These are phyloP conservation scores for Schizothecium vesticola DNA, from an alignment of 495 filamentous ascomycete species.

Conservation along the genomic window DNA sequence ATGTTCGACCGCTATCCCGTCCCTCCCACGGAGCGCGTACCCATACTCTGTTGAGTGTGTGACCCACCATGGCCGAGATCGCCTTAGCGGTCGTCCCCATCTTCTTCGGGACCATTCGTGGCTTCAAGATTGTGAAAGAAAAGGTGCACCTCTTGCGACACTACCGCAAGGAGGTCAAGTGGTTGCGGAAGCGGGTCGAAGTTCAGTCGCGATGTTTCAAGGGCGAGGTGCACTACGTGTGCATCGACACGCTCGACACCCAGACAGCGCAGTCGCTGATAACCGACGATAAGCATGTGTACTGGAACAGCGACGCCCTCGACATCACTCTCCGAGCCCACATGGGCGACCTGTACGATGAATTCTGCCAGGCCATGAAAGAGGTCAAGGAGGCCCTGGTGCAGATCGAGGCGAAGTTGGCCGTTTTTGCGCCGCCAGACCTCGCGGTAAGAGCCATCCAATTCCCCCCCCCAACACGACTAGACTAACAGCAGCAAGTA, in stretches of 20 bases:
- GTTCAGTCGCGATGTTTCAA: constrained; percentile 2
- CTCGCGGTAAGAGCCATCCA: not conserved
- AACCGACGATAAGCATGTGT: constrained; percentile 1
- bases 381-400: constrained; percentile 2
- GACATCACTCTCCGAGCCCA: not conserved
- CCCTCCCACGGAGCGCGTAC: not conserved
- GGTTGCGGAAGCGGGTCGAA: constrained; percentile 5
- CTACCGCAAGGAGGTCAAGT: constrained; percentile 8
- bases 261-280: constrained; percentile 3
- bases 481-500: not conserved
- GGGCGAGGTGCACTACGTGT: constrained; percentile 1
- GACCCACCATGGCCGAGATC: constrained; percentile 8
- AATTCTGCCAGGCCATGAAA: not conserved
- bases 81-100: constrained; percentile 7
- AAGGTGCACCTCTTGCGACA: constrained; percentile 3
- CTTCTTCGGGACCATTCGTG: constrained; percentile 1
- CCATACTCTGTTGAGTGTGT: not conserved
- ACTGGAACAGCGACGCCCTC: constrained; percentile 4
- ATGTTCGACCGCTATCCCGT: not conserved
- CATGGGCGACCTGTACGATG: not conserved
- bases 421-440: constrained; percentile 6
- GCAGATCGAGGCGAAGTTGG: constrained; percentile 5
- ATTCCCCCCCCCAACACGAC: not conserved
- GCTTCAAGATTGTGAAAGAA: not conserved
- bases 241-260: constrained; percentile 6